Base-by-base conservation (phyloP, 805 yeast species). In the Isabelozyma gotoi region DNA sequence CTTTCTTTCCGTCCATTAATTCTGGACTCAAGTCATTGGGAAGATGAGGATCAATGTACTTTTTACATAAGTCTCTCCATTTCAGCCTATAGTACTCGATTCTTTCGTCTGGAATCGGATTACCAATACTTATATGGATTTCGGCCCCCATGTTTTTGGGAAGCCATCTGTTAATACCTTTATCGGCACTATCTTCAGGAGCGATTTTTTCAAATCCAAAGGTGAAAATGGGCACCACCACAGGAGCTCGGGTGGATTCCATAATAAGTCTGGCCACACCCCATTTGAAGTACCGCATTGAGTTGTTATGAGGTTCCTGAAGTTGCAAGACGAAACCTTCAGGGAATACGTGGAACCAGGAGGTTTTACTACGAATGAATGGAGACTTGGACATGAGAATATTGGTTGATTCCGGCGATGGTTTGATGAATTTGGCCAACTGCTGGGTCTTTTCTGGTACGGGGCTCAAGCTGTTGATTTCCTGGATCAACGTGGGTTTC, bases 241-340 rank as follows among this genome's bases (percentile, higher is more conserved):
- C 80, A 0, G 99, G 98, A 0, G 92, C 81, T 46, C 78, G 77
- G 0, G 92, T 82, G 7, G 95, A 73, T 62, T 92, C 99, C 43
- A 94, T 65, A 4, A 94, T 74, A 52, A 91, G 60, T 51, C 99
- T 74, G 2, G 96, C 80, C 1, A 90, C 82, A 0, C 99, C 99
- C 98, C 98, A 92, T 59, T 88, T 85, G 73, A 94, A 92, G 64
- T 88, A 92, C 49, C 97, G 73, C 94, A 94, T 88, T 3, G 97
- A 89, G 51, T 88, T 86, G 39, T 77, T 73, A 59, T 80, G 82
- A 0, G 97, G 97, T 29, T 84, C 82, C 47, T 82, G 76, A 39
- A 88, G 62, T 62, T 94, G 99, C 41, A 92, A 77, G 4, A 92
- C 98, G 60, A 84, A 88, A 0, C 96, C 96, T 62, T 92, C 99